These are phyloP conservation scores for Colletotrichum tropicale DNA, from an alignment of 2,329 filamentous ascomycete species.

Conservation along the genomic window DNA sequence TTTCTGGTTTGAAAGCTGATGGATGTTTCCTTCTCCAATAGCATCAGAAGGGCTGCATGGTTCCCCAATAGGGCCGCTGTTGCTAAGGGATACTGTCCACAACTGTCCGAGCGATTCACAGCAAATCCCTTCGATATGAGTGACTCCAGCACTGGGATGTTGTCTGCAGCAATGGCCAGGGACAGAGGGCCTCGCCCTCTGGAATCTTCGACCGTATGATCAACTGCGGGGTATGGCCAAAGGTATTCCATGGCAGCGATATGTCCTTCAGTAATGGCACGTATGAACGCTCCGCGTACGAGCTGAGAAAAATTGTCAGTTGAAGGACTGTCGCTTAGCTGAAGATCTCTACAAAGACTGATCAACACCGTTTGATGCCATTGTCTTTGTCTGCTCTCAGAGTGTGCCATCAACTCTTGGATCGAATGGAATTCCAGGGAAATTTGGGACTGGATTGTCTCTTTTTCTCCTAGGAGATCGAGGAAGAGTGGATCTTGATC, in stretches of 20 bases:
- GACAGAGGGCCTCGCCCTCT: not conserved
- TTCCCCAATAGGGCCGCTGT: not conserved
- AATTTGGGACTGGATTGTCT: not conserved
- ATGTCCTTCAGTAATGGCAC: not conserved
- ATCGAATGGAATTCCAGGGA: not conserved
- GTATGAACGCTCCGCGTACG: not conserved
- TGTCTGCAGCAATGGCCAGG: not conserved
- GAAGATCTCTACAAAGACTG: not conserved
- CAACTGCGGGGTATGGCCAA: rapidly evolving
- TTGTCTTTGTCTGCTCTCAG: not conserved
- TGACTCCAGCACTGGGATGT: not conserved
- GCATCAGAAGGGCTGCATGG: not conserved
- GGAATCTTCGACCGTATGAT: not conserved
- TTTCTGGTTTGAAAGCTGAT: not conserved
- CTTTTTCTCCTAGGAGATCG: rapidly evolving
- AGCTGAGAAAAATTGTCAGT: not conserved
- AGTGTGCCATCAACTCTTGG: not conserved
- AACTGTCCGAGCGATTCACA: not conserved
- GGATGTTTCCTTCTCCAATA: not conserved
- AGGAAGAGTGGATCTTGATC: not conserved
- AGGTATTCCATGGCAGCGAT: not conserved
- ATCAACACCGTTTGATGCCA: not conserved
- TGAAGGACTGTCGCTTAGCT: not conserved
- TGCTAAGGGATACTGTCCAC: not conserved
- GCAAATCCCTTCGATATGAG: not conserved